Base-by-base conservation (phyloP, 441 rosid genomes). In the Euphorbia schlechtendalii region DNA sequence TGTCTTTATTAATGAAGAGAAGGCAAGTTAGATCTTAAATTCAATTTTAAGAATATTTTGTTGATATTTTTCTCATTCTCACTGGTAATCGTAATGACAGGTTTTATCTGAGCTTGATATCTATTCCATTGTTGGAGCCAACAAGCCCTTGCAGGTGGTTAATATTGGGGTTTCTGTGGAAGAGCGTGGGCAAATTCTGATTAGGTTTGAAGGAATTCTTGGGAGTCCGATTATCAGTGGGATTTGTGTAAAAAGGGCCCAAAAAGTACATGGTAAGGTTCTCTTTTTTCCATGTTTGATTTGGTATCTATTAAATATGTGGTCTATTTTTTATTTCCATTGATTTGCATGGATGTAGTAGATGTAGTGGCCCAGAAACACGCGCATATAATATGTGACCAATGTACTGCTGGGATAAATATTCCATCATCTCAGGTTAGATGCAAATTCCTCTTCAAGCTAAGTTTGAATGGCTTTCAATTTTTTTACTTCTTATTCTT, bases 1-100 rank as follows among this genome's bases (percentile, higher is more conserved):
- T 67, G 94, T 88, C 46, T 91, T 82, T 71, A 75, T 91, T 53
- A 89, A 88, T 76, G 96, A 85, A 76, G 96, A 91, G 56, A 88
- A 85, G 94, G 97, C 63, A 78, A 83, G 83, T 69, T 8, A 34
- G 11, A 18, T 25, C 28, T 41, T 24, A 49, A 12, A 7, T 6
- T 38, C 36, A 32, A 2, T 38, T 17, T 21, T 21, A 17, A 2
- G 14, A 1, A 9, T 5, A 38, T 36, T 9, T 54, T 4, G 27
- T 1, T 21, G 14, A 15, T 11, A 24, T 24, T 27, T 27, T 24
- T 24, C 17, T 66, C 6, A 22, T 25, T 25, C 24, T 36, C 12
- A 54, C 25, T 7, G 12, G 18, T 17, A n/a, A 4, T 64, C 13
- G 36, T 15, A n/a, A 21, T 58, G 72, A 73, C 86, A 91, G 97